These are phyloP conservation scores for Xylaria sp. DNA, from an alignment of 2,329 filamentous ascomycete genomes.

Conservation along the genomic window DNA sequence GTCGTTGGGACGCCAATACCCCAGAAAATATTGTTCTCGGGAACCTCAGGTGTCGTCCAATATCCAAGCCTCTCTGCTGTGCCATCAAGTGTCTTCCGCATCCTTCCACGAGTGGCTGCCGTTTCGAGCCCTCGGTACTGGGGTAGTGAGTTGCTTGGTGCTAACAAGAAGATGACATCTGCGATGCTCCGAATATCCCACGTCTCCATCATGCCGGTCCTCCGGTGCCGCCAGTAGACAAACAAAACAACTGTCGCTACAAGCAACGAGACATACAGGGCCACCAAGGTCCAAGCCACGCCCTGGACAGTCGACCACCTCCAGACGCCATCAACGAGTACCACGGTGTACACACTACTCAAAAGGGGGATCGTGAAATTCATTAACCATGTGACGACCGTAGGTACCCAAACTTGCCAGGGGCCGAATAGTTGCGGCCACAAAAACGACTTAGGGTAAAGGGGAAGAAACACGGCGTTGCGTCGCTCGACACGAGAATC, in stretches of 20 bases:
- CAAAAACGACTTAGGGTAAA: constrained; percentile 74
- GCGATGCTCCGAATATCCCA: constrained; percentile 87
- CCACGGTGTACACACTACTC: constrained; percentile 74
- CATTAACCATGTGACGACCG: constrained; percentile 75
- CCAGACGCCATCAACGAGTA: constrained; percentile 66
- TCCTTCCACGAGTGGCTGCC: constrained; percentile 56
- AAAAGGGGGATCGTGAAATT: constrained; percentile 83
- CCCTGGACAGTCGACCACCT: constrained; percentile 80
- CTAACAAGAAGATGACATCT: constrained; percentile 78
- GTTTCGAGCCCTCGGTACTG: constrained; percentile 76
- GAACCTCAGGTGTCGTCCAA: constrained; percentile 73
- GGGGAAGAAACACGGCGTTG: constrained; percentile 68
- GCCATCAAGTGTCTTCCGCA: constrained; percentile 60
- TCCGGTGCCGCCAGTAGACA: constrained; percentile 66
- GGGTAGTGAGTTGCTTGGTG: constrained; percentile 77
- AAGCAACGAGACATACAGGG: constrained; percentile 72
- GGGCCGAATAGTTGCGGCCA: constrained; percentile 66
- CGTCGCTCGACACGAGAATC: constrained; percentile 63
- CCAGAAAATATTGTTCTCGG: constrained; percentile 72
- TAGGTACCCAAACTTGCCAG: constrained; percentile 68
- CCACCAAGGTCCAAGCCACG: constrained; percentile 78
- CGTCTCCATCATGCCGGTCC: constrained; percentile 69
- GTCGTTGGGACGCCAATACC: constrained; percentile 39
- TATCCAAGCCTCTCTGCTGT: constrained; percentile 80
- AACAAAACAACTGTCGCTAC: constrained; percentile 63